Evolutionary conservation across 2,329 filamentous ascomycete species (phyloP).

Genomic region (Fonsecaea monophora): DNA sequence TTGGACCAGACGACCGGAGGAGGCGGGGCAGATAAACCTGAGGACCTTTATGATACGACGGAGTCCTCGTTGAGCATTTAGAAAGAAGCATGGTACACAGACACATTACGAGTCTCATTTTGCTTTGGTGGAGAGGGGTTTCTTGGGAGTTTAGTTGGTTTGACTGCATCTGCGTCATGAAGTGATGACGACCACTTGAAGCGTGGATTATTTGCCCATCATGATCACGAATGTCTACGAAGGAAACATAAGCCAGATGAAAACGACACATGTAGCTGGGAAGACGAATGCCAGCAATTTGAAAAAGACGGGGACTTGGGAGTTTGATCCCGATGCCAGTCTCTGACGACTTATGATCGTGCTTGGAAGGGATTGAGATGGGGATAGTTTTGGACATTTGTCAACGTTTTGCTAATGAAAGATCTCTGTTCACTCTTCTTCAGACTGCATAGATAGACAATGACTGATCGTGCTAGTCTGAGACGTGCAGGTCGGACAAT

Average conservation of each 20-base stretch:
- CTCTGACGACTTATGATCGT: neutral
- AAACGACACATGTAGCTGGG: neutral
- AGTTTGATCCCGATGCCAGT: neutral
- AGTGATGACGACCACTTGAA: slow-evolving; percentile 1
- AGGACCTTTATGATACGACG: neutral
- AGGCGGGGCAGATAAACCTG: slow-evolving; percentile 29
- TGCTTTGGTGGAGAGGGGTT: neutral
- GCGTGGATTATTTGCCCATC: neutral
- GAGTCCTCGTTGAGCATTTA: slow-evolving; percentile 2
- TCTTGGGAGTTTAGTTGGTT: neutral
- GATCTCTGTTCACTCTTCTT: neutral
- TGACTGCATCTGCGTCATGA: neutral
- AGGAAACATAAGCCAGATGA: neutral
- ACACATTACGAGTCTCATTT: neutral
- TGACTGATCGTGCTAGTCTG: too few relatives aligned
- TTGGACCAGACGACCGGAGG: slow-evolving; percentile 35
- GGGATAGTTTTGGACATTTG: neutral
- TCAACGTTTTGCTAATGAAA: neutral
- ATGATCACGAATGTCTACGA: slow-evolving; percentile 7
- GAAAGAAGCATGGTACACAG: neutral
- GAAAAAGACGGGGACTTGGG: neutral
- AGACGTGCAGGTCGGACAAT: too few relatives aligned
- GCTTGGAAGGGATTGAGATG: neutral
- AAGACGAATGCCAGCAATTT: neutral
- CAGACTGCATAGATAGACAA: neutral